Percentiles rank a stretch among this genome's conserved stretches.
phyloP scores from a whole-genome alignment of 2,329 filamentous ascomycete genomes.

The Pseudogymnoascus sp. region DNA sequence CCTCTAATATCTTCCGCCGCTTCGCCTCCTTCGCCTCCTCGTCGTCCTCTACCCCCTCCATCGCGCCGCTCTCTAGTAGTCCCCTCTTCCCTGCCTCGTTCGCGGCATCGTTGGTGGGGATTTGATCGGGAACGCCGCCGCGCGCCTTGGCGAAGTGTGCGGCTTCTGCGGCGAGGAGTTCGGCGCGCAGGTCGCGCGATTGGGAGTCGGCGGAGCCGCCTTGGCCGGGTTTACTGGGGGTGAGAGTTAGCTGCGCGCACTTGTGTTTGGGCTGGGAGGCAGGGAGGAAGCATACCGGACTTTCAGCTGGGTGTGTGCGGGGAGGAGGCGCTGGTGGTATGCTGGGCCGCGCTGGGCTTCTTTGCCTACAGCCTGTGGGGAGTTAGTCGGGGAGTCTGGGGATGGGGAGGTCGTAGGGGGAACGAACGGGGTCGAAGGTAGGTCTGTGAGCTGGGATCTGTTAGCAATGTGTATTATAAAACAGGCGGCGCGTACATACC shows the following conservation, averaged over 20 bases:
- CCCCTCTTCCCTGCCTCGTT: slow-evolving; percentile 47
- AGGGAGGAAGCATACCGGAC: slow-evolving; percentile 49
- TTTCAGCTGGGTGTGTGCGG: slow-evolving; percentile 89
- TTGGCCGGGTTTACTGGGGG: slow-evolving; percentile 67
- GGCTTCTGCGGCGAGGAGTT: slow-evolving; percentile 82
- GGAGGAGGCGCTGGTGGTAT: slow-evolving; percentile 92
- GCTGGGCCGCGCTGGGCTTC: slow-evolving; percentile 87
- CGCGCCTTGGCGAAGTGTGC: slow-evolving; percentile 81
- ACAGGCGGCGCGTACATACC: slow-evolving; percentile 17
- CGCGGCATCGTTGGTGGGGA: slow-evolving; percentile 38
- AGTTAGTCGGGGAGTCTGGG: slow-evolving; percentile 20
- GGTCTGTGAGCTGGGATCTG: slow-evolving; percentile 60
- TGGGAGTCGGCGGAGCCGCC: slow-evolving; percentile 67
- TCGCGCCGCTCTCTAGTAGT: slow-evolving; percentile 46
- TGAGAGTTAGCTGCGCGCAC: slow-evolving; percentile 14
- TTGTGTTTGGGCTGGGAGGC: background rate
- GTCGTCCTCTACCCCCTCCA: slow-evolving; percentile 33
- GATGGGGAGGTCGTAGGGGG: background rate
- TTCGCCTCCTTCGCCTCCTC: slow-evolving; percentile 72
- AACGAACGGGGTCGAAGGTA: slow-evolving; percentile 82
- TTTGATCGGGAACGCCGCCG: slow-evolving; percentile 39
- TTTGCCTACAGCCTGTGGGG: slow-evolving; percentile 71
- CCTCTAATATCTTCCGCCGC: slow-evolving; percentile 76
- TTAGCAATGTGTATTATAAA: background rate
- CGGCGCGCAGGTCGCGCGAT: slow-evolving; percentile 74